Evolutionary conservation across 495 filamentous ascomycete genomes (phyloP).

Genomic region (Rostrohypoxylon terebratum): DNA sequence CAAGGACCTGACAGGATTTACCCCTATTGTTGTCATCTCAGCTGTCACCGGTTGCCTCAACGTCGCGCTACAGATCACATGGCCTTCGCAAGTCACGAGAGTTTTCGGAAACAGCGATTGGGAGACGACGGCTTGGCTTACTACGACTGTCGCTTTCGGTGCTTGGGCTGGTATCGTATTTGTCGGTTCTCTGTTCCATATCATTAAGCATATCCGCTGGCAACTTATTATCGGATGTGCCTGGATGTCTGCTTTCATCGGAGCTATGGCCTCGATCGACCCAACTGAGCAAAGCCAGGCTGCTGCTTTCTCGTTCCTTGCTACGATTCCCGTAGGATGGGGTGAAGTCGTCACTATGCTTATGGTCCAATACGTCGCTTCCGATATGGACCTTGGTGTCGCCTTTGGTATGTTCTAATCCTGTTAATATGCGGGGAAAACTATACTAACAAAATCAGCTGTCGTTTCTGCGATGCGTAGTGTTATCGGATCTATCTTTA

Average conservation of each 20-base stretch:
- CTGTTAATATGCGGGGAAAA: neutral
- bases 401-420: conserved; percentile 52
- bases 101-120: conserved; percentile 24
- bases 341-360: conserved; percentile 35
- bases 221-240: conserved; percentile 41
- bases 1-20: conserved; percentile 53
- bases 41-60: conserved; percentile 45
- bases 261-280: conserved; percentile 42
- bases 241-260: conserved; percentile 42
- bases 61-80: conserved; percentile 37
- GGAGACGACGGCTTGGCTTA: conserved; percentile 31
- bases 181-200: conserved; percentile 22
- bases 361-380: conserved; percentile 32
- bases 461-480: conserved; percentile 53
- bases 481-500: conserved; percentile 34
- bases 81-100: conserved; percentile 26
- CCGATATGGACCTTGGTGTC: conserved; percentile 55
- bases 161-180: conserved; percentile 22
- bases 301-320: conserved; percentile 27
- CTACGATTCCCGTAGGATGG: conserved; percentile 28
- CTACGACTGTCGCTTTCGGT: conserved; percentile 39
- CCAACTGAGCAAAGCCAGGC: conserved; percentile 40
- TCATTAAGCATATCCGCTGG: conserved; percentile 48
- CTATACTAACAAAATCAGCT: conserved; percentile 43
- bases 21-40: conserved; percentile 52